Evolutionary conservation across 1,139 yeast species (phyloP), one percentile per base, ranked within the genome.

Genomic region (Eremothecium gossypii): DNA sequence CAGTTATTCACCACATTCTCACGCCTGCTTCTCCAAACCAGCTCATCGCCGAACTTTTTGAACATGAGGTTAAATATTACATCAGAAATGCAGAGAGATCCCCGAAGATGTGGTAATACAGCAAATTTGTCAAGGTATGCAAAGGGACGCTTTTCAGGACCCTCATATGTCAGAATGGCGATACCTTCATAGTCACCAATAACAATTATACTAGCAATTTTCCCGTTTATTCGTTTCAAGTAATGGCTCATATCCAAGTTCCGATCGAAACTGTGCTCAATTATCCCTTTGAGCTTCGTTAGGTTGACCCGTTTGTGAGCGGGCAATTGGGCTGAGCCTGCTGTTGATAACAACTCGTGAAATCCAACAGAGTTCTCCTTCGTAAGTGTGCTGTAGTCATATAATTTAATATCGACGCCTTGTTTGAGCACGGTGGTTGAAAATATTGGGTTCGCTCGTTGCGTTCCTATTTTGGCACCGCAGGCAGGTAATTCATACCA

Each of bases 151-250:
- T 50, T 53, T 5, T 38, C 34, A 0, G 67, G 64, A 5, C 64
- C 63, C 58, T 85, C 95, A 72, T 85, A 81, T 0, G 98, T 91
- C 30, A 91, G 73, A 8, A 91, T 80, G 0, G 97, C 97, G 11
- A 87, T 89, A 1, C 97, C 98, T 50, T 89, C 96, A 58, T 91
- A 91, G 57, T 91, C 94, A 1, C 97, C 98, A 4, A 91, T 84
- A 13, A 91, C 74, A 7, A 91, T 79, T 10, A 91, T 61, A 0
- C 85, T 82, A 0, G 96, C 91, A 7, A 91, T 68, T 3, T 69
- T 67, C 1, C 77, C 69, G 47, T 79, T 73, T 30, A 91, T 71
- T 41, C 98, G 68, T 1, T 66, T 48, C 29, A 85, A 63, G 57
- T 89, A 91, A 45, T 74, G 77, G 0, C 76, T 73, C 41, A 75